Percentiles rank a stretch among this genome's conserved stretches.
Evolutionary conservation across 169 alveolate species (phyloP).

Genomic region (Eimeria praecox): DNA sequence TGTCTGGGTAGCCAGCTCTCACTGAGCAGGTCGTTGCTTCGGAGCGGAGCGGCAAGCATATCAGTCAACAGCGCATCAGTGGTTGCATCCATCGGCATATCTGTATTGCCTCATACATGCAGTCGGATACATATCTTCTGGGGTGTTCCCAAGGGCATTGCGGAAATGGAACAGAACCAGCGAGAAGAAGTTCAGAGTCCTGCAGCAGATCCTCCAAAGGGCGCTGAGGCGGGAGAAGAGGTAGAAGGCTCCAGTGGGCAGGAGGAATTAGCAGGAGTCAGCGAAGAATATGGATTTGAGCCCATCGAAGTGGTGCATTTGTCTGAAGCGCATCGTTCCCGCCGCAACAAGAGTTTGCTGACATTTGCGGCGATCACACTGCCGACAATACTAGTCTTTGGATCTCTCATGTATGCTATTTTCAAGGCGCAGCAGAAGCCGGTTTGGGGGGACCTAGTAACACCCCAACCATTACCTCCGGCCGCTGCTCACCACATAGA

Average conservation of each 20-base stretch:
- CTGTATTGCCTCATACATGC: not conserved
- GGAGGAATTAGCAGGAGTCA: not conserved
- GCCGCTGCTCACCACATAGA: not conserved
- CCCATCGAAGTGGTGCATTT: not conserved
- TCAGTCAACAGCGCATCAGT: not conserved
- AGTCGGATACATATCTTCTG: not conserved
- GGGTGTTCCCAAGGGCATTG: not conserved
- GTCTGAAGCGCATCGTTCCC: not conserved
- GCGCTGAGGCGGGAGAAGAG: not conserved
- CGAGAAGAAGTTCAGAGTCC: not conserved
- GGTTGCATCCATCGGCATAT: not conserved
- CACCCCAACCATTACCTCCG: not conserved
- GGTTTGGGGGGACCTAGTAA: not conserved
- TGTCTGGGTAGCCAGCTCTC: not conserved
- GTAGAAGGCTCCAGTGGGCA: not conserved
- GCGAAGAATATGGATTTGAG: not conserved
- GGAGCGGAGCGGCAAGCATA: not conserved
- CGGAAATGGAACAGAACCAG: not conserved
- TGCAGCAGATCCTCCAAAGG: not conserved
- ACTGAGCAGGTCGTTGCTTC: not conserved
- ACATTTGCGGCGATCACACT: not conserved
- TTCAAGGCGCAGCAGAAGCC: not conserved
- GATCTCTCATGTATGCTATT: not conserved
- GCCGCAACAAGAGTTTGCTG: constrained; percentile 1
- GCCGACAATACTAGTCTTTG: not conserved